These are phyloP conservation scores for Hypoxylon sp. DNA, from an alignment of 2,329 filamentous ascomycete genomes.

Conservation along the genomic window DNA sequence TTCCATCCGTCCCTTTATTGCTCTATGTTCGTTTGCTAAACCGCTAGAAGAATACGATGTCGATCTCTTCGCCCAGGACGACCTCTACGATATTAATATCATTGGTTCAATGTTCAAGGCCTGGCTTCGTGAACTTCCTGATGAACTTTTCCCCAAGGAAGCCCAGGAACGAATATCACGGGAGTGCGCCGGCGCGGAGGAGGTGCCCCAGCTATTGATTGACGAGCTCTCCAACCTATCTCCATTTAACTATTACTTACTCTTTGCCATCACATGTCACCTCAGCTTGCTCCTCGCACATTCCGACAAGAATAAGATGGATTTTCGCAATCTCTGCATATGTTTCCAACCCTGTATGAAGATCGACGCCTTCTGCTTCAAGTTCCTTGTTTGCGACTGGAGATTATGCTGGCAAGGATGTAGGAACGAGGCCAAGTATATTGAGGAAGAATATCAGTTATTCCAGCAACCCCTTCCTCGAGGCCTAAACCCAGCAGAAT, in stretches of 20 bases:
- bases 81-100: slow-evolving; percentile 96
- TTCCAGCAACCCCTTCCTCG: slow-evolving; percentile 72
- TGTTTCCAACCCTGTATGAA: slow-evolving; percentile 98
- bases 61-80: slow-evolving; percentile 87
- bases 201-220: slow-evolving; percentile 86
- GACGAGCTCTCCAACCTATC: slow-evolving; percentile 95
- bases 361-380: slow-evolving; percentile 95
- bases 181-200: slow-evolving; percentile 83
- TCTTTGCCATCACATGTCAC: slow-evolving; percentile 97
- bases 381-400: slow-evolving; percentile 95
- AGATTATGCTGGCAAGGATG: slow-evolving; percentile 97
- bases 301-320: slow-evolving; percentile 98
- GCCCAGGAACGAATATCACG: slow-evolving; percentile 85
- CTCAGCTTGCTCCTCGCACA: slow-evolving; percentile 92
- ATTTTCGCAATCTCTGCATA: slow-evolving; percentile 94
- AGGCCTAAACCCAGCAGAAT: slow-evolving; percentile 56
- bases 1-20: background rate
- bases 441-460: slow-evolving; percentile 76
- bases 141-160: slow-evolving; percentile 90
- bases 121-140: slow-evolving; percentile 94
- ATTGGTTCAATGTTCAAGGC: slow-evolving; percentile 97
- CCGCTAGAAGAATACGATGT: slow-evolving; percentile 80
- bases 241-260: slow-evolving; percentile 96
- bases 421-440: slow-evolving; percentile 86
- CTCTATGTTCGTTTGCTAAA: slow-evolving; percentile 35